Base-by-base conservation (phyloP, 331 rosid genomes). In the Ulmus americana region DNA sequence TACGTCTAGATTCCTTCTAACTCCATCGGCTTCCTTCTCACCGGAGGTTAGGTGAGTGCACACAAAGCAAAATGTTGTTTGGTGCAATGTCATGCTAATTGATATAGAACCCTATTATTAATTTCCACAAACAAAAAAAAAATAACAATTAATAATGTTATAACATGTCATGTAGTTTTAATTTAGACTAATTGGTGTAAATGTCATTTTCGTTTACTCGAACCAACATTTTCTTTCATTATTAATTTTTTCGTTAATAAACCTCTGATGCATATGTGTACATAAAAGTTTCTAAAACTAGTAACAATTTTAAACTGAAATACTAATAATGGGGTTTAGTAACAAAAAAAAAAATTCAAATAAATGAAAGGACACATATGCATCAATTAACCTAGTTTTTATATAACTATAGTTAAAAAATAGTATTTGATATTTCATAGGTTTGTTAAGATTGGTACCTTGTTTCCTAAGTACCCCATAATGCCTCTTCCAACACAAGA, bases 21-120 rank as follows among this genome's bases (percentile, higher is more conserved):
- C 67, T 79, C 81, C 98, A 11, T 89, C 98, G 0, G 97, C 98
- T 47, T 76, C 84, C 71, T 76, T 94, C 73, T 94, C 98, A 39
- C 98, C 98, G 1, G 98, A 94, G 6, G 97, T 79, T 35, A 94
- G 79, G 72, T 94, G 98, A 55, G 98, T 83, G 64, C 98, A 89
- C 2, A 94, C 97, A 39, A 94, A 94, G 81, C 98, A 94, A 52
- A 94, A 87, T 0, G 77, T 77, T 9, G 91, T 77, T 18, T 70
- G 63, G 58, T 82, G 66, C 75, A 94, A 66, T 45, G 85, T 85
- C 95, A 94, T 82, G 80, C 97, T 87, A n/a, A 94, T 87, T 22
- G 98, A 89, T 64, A 83, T 70, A 3, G 98, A 87, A 44, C 98
- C 98, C 98, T 94, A 68, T 68, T 39, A 64, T 28, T 28, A 28